phyloP scores from a whole-genome alignment of 2,329 filamentous ascomycete species.

The Blastomyces percursus region DNA sequence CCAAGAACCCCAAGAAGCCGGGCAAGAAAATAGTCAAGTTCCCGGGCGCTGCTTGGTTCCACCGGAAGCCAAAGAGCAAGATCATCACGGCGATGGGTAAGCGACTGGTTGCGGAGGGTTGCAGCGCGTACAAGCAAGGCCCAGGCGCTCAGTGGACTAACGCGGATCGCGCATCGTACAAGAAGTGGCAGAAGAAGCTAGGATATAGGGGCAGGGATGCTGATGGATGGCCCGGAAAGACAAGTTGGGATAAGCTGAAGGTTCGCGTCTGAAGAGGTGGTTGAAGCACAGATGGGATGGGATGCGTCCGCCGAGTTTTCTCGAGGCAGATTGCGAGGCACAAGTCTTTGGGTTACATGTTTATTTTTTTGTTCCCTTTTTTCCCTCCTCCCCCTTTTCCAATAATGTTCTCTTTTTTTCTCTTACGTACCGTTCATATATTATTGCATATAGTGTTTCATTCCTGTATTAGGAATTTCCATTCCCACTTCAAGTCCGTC shows the following conservation, averaged over 20 bases:
- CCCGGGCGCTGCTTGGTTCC: conserved; percentile 2
- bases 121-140: conserved; percentile 5
- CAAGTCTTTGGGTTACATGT: neutral
- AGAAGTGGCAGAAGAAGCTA: conserved; percentile 6
- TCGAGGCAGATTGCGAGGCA: neutral
- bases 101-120: conserved; percentile 4
- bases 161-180: conserved; percentile 6
- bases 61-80: neutral
- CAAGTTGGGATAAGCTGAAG: conserved; percentile 6
- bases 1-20: neutral
- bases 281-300: neutral
- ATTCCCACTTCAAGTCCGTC: neutral
- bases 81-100: conserved; percentile 7
- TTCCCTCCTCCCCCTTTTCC: neutral
- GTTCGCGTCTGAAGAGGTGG: conserved; percentile 2
- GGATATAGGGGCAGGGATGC: conserved; percentile 4
- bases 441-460: conserved; percentile 1
- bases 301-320: neutral
- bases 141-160: conserved; percentile 4
- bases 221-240: conserved; percentile 8
- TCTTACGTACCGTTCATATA: neutral
- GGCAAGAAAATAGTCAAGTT: neutral
- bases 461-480: neutral
- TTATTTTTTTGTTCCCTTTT: neutral
- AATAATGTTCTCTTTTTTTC: neutral